Percentiles rank a stretch among this genome's conserved stretches.
These are phyloP conservation scores for Moelleriella libera DNA, from an alignment of 2,329 filamentous ascomycete genomes.

Conservation along the genomic window DNA sequence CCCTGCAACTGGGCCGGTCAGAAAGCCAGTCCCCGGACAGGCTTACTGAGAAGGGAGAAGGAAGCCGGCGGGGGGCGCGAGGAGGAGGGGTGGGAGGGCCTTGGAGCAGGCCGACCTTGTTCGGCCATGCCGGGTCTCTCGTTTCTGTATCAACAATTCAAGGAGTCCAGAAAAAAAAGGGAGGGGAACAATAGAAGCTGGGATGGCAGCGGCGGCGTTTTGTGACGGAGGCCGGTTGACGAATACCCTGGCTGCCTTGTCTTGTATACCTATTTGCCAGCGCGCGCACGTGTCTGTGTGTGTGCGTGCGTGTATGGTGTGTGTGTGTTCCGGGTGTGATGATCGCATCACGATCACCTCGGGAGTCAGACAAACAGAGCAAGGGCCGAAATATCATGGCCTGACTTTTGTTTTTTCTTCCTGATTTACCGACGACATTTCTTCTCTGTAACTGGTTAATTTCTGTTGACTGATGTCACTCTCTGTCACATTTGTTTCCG, in stretches of 20 bases:
- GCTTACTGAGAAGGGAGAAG: conserved; percentile 23
- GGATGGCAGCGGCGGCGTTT: conserved; percentile 18
- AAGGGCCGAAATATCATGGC: background rate
- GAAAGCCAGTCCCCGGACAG: conserved; percentile 44
- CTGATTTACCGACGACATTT: background rate
- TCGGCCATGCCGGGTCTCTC: background rate
- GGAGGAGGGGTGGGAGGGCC: no score
- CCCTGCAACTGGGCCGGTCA: conserved; percentile 27
- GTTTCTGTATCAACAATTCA: background rate
- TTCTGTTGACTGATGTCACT: no score
- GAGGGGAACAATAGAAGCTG: conserved; percentile 9
- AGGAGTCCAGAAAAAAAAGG: conserved; percentile 7
- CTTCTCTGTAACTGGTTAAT: no score
- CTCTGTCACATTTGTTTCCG: no score
- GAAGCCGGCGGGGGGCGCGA: no score
- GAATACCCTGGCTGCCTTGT: conserved; percentile 6
- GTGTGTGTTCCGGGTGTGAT: no score
- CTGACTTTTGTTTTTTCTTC: background rate
- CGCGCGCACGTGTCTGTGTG: no score
- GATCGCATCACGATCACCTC: no score
- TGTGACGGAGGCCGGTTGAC: conserved; percentile 8
- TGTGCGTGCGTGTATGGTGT: no score
- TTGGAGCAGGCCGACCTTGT: background rate
- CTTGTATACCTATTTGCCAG: background rate
- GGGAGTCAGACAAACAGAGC: background rate